phyloP scores from a whole-genome alignment of 2,329 filamentous ascomycete genomes.

The Colletotrichum sojae region DNA sequence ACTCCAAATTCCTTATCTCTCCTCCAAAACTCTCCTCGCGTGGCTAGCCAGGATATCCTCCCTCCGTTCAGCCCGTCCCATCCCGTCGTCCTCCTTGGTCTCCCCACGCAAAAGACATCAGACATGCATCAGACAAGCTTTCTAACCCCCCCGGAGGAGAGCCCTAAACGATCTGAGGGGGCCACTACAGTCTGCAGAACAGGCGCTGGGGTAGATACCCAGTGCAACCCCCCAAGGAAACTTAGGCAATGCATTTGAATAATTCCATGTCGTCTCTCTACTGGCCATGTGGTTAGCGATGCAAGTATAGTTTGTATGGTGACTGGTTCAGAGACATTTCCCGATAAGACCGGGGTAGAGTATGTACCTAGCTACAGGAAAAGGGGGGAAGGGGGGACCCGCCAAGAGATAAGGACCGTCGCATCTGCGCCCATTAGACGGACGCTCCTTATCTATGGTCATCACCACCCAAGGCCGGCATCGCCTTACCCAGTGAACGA shows the following conservation, averaged over 20 bases:
- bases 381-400: constrained; percentile 15
- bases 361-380: too few species aligned
- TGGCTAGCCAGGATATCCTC: background rate
- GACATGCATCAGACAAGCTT: constrained; percentile 26
- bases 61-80: constrained; percentile 6
- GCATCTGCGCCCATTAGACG: constrained; percentile 20
- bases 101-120: background rate
- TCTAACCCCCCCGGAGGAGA: background rate
- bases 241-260: constrained; percentile 32
- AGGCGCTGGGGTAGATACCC: too few species aligned
- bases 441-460: constrained; percentile 19
- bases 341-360: constrained; percentile 21
- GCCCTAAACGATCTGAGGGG: too few species aligned
- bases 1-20: constrained; percentile 7
- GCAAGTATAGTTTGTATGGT: background rate
- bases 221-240: background rate
- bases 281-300: constrained; percentile 6
- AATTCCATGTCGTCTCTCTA: background rate
- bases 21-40: background rate
- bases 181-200: too few species aligned
- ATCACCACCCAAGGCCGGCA: constrained; percentile 11
- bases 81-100: constrained; percentile 2
- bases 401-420: constrained; percentile 38
- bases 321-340: constrained; percentile 13
- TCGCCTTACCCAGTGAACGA: background rate